Base-by-base conservation (phyloP, 2,329 filamentous ascomycete species). In the Chaetothyriales sp. region DNA sequence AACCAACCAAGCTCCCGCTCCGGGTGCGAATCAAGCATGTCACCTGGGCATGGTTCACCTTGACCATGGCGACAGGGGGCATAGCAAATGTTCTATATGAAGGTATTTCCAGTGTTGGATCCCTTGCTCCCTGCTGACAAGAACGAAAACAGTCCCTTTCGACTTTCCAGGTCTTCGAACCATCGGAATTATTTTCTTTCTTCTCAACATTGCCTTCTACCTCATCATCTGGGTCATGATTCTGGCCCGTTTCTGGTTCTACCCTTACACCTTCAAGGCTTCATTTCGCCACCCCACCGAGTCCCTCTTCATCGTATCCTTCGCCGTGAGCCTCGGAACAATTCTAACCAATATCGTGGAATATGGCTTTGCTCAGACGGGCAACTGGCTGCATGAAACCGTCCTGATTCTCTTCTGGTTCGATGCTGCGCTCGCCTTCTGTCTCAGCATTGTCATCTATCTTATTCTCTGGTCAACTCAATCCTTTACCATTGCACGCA, bases 1-100 rank as follows among this genome's bases (percentile, higher is more conserved):
- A 40, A 40, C 33, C 33, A 40, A 40, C 33, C 9, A 40, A 40
- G 7, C 46, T 47, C 8, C 15, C 46, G 46, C 4, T 47, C 9
- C 73, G 69, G 56, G 69, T 78, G 57, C 68, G 79, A n/a, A 73
- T 82, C 45, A 67, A 75, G 48, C 79, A 82, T 66, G 76, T 81
- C 57, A 82, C 80, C 1, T 90, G 86, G 86, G 88, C 85, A 0
- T 90, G 82, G 75, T 90, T 89, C 61, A 86, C 85, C 15, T 70
- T 81, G 66, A 81, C 77, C 1, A 82, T 80, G 77, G 77, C 77
- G 1, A 80, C 77, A 0, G 77, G 77, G 4, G 77, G 77, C 0
- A 69, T 80, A 54, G 77, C 79, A 4, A 82, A 81, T 65, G 77
- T 80, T 5, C 60, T 82, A 20, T 73, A 77, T 60, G 64, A 66